Evolutionary conservation across 1,139 yeast genomes (phyloP).

Genomic region (Pichia sp.): DNA sequence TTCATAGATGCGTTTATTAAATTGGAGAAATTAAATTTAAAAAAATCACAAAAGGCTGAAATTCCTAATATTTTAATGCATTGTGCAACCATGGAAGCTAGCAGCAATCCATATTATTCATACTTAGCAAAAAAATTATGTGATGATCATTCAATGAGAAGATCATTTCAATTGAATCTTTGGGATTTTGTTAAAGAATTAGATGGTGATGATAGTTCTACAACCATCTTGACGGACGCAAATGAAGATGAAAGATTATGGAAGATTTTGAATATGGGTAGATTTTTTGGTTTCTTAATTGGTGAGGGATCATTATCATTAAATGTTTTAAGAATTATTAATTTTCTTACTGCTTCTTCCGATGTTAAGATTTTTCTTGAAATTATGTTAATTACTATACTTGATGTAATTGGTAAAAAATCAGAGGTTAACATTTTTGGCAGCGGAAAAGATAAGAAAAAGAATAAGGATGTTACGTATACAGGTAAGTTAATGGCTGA

Average conservation of each 20-base stretch:
- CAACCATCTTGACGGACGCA: slow-evolving; percentile 30
- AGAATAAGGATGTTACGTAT: slow-evolving; percentile 38
- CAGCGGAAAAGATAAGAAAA: slow-evolving; percentile 35
- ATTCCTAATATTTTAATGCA: slow-evolving; percentile 80
- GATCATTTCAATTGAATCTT: slow-evolving; percentile 78
- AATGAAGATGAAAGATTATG: slow-evolving; percentile 49
- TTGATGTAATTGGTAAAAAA: slow-evolving; percentile 60
- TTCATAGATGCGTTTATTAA: slow-evolving; percentile 81
- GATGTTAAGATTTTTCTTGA: slow-evolving; percentile 70
- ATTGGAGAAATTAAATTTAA: slow-evolving; percentile 70
- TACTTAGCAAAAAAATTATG: slow-evolving; percentile 72
- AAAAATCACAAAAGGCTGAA: slow-evolving; percentile 79
- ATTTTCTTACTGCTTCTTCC: slow-evolving; percentile 64
- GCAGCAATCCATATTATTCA: slow-evolving; percentile 88
- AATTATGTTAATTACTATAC: slow-evolving; percentile 59
- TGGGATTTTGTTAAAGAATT: slow-evolving; percentile 85
- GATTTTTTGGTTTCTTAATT: slow-evolving; percentile 69
- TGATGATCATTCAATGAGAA: slow-evolving; percentile 60
- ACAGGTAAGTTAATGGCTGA: slow-evolving; percentile 51
- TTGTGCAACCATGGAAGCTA: slow-evolving; percentile 77
- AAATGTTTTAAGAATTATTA: slow-evolving; percentile 64
- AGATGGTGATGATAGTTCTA: slow-evolving; percentile 42
- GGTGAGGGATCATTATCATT: slow-evolving; percentile 69
- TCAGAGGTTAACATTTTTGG: slow-evolving; percentile 51
- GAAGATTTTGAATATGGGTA: slow-evolving; percentile 64